Base-by-base conservation (phyloP, 768 basidiomycete genomes). In the Mycena olivaceomarginata region DNA sequence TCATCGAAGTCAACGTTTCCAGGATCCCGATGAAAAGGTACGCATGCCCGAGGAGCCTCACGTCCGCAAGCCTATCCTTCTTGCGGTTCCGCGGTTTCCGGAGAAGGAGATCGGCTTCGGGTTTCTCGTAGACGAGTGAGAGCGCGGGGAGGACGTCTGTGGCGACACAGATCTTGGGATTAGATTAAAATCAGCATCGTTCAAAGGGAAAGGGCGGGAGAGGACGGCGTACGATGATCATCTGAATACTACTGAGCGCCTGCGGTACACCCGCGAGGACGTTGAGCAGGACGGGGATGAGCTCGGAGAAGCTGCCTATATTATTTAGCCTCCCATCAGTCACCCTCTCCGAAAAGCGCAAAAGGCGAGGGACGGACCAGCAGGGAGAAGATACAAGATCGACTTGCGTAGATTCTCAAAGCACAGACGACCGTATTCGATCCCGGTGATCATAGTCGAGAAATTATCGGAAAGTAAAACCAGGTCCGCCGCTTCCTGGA, bases 341-440 rank as follows among this genome's bases (percentile, higher is more conserved):
- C 1, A 48, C 16, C 15, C 10, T 2, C 2, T n/a, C 2, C 20
- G 31, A 10, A 22, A 51, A 46, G 22, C 39, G 9, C 2, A n/a
- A 11, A 22, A 53, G 15, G 48, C 20, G n/a, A 80, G 83, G 81
- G 84, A 91, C 84, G 87, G 86, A 80, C 90, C 89, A 56, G 89
- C 90, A 10, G 89, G 89, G 56, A 91, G 82, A 16, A 91, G 83
- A 70, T 91, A 90, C n/a, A 91, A 76, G 7, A 89, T 88, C 18
- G 89, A 85, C 85, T 93, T 91, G 86, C 91, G 89, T 45, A 94
- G 85, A 79, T 94, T 94, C 81, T 93, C 92, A 79, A 91, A 93
- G 20, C 92, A 90, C 16, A 93, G 86, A 48, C 92, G 91, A 77
- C 94, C 94, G 82, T 93, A 93, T 82, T 92, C 88, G 79, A 94